Conservation (phyloP, 352 stramenopile genomes). For the Phytopythium aichiense region DNA sequence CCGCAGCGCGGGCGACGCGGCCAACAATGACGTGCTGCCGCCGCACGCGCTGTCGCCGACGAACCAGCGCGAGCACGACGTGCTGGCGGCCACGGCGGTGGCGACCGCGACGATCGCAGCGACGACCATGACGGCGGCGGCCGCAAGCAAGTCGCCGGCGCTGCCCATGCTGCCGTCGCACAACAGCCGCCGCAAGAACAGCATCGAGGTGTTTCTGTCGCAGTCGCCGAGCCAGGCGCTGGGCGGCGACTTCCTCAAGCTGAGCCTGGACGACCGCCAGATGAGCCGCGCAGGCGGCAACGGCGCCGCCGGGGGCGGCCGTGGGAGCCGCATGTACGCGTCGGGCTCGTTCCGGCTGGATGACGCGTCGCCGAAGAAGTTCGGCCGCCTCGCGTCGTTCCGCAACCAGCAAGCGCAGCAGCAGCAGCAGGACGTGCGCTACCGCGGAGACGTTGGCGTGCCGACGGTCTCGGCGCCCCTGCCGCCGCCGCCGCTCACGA, state of each 20-base stretch:
- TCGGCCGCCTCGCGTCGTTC: slow-evolving; percentile 18
- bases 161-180: slow-evolving; percentile 26
- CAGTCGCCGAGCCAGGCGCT: slow-evolving; percentile 77
- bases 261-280: slow-evolving; percentile 62
- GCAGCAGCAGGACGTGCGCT: slow-evolving; percentile 20
- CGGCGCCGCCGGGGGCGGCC: background rate
- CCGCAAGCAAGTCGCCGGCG: slow-evolving; percentile 13
- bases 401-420: slow-evolving; percentile 17
- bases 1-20: background rate
- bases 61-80: slow-evolving; percentile 39
- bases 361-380: slow-evolving; percentile 36
- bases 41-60: slow-evolving; percentile 29
- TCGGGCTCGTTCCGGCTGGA: slow-evolving; percentile 53
- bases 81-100: background rate
- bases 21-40: slow-evolving; percentile 30
- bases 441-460: slow-evolving; percentile 13
- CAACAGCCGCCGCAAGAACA: slow-evolving; percentile 68
- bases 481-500: slow-evolving; percentile 29
- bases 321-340: slow-evolving; percentile 22
- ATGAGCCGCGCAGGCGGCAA: slow-evolving; percentile 22
- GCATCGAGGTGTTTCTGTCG: slow-evolving; percentile 87
- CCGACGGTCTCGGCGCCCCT: slow-evolving; percentile 11
- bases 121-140: slow-evolving; percentile 1
- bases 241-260: slow-evolving; percentile 71
- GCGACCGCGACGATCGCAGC: background rate